phyloP scores from a whole-genome alignment of 768 basidiomycete species.

The Porpolomopsis calyptriformis region DNA sequence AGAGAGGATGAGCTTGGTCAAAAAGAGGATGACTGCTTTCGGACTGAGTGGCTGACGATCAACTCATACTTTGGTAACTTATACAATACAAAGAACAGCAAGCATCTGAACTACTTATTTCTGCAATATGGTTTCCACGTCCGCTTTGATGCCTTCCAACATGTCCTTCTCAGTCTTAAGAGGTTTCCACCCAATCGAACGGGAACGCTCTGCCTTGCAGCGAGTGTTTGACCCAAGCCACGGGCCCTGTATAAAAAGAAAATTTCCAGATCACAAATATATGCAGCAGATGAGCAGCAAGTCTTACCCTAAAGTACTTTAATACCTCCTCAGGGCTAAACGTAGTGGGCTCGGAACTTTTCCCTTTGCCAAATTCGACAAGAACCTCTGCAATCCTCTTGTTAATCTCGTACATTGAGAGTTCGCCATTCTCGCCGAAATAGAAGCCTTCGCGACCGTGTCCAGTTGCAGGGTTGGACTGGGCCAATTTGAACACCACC shows the following conservation, averaged over 20 bases:
- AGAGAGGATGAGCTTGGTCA: too few relatives aligned
- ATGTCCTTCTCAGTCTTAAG: constrained; percentile 11
- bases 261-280: not conserved
- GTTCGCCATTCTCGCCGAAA: constrained; percentile 43
- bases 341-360: constrained; percentile 30
- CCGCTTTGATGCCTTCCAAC: constrained; percentile 10
- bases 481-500: constrained; percentile 29
- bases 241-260: constrained; percentile 20
- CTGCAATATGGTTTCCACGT: constrained; percentile 7
- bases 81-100: too few relatives aligned
- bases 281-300: constrained; percentile 8
- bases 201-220: constrained; percentile 14
- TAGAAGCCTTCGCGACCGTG: constrained; percentile 46
- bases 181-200: constrained; percentile 20
- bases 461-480: constrained; percentile 16
- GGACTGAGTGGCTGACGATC: too few relatives aligned
- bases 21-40: too few relatives aligned
- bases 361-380: constrained; percentile 27
- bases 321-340: constrained; percentile 38
- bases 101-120: too few relatives aligned
- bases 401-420: constrained; percentile 31
- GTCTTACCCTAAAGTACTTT: constrained; percentile 27
- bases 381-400: constrained; percentile 30
- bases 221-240: constrained; percentile 32
- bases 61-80: too few relatives aligned